Evolutionary conservation across 345 rosid species (phyloP).

Genomic region (Melastoma malabathricum): DNA sequence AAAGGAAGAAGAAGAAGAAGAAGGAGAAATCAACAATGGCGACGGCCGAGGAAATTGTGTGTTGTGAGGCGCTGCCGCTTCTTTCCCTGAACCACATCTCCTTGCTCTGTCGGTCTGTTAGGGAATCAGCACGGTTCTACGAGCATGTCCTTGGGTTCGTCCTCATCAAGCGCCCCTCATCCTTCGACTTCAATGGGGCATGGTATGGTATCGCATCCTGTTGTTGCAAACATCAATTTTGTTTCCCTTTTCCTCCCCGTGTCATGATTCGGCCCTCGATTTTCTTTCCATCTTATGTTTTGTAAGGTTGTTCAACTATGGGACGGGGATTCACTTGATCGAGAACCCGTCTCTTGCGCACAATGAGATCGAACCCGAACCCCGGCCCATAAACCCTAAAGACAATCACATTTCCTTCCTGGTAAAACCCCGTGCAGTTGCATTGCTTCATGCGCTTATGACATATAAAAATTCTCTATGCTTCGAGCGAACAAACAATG

Average conservation of each 20-base stretch:
- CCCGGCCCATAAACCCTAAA: slow-evolving; percentile 20
- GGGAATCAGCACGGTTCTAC: slow-evolving; percentile 21
- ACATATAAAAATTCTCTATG: no score
- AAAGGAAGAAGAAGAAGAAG: neutral
- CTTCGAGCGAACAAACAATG: no score
- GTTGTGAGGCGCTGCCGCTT: slow-evolving; percentile 9
- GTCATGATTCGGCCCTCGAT: neutral
- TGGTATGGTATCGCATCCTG: slow-evolving; percentile 13
- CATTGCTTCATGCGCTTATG: no score
- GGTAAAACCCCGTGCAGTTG: slow-evolving; percentile 11
- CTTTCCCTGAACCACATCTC: slow-evolving; percentile 21
- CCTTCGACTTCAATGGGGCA: slow-evolving; percentile 33
- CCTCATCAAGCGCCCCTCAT: slow-evolving; percentile 27
- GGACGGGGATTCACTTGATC: slow-evolving; percentile 24
- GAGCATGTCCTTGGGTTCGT: slow-evolving; percentile 23
- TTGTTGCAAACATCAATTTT: neutral
- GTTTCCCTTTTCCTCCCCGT: neutral
- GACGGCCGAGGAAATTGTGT: slow-evolving; percentile 12
- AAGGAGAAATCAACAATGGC: slow-evolving; percentile 5
- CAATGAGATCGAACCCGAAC: slow-evolving; percentile 9
- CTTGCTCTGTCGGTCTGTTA: slow-evolving; percentile 18
- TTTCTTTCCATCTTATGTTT: neutral
- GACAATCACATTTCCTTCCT: slow-evolving; percentile 37
- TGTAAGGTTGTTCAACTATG: slow-evolving; percentile 25
- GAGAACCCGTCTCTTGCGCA: slow-evolving; percentile 15